phyloP scores from a whole-genome alignment of 2,329 filamentous ascomycete genomes.

The Phyllosticta paracitricarpa region DNA sequence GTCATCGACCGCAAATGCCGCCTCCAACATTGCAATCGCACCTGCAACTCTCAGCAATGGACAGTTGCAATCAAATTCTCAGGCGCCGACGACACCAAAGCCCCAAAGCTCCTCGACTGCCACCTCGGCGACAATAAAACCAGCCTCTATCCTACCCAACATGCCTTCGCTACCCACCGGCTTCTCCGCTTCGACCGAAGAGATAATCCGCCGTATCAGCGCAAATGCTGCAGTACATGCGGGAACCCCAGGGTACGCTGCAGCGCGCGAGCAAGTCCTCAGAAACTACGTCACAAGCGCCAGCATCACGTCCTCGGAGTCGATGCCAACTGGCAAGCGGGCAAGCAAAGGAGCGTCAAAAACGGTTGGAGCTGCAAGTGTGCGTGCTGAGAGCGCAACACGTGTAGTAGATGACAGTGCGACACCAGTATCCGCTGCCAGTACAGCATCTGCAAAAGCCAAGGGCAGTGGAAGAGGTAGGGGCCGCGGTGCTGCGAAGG shows the following conservation, averaged over 20 bases:
- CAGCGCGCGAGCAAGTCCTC: constrained; percentile 36
- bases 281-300: constrained; percentile 36
- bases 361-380: constrained; percentile 18
- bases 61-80: constrained; percentile 3
- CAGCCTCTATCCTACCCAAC: neutral
- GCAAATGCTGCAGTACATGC: constrained; percentile 23
- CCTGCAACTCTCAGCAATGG: constrained; percentile 4
- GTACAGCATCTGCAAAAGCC: constrained; percentile 19
- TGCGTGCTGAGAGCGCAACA: constrained; percentile 23
- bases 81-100: neutral
- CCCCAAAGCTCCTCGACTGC: neutral
- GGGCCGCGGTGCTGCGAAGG: constrained; percentile 26
- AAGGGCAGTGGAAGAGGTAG: constrained; percentile 31
- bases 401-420: constrained; percentile 13
- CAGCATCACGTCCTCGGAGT: constrained; percentile 29
- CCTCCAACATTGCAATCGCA: constrained; percentile 1
- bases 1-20: constrained; percentile 5
- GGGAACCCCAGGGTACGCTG: constrained; percentile 34
- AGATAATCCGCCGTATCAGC: constrained; percentile 30
- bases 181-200: constrained; percentile 31
- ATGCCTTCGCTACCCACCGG: constrained; percentile 8
- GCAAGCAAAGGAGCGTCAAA: constrained; percentile 19
- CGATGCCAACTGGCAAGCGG: constrained; percentile 21
- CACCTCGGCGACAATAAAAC: neutral
- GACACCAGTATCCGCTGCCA: constrained; percentile 14